Evolutionary conservation across 2,329 filamentous ascomycete genomes (phyloP), one percentile per base, ranked within the genome.

Genomic region (Blumeria graminis): DNA sequence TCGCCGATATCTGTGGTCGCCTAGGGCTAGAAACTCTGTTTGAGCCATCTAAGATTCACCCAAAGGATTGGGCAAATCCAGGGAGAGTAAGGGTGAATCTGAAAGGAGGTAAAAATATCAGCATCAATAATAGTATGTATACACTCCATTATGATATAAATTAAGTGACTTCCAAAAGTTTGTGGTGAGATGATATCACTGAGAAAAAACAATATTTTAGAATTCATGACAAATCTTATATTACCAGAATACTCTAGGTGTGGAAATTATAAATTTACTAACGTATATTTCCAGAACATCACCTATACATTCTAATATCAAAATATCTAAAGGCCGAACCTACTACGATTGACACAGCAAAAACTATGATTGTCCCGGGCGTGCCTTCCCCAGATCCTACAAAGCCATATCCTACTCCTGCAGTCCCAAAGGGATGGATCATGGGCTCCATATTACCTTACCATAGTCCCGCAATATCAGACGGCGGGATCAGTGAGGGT

Each of bases 21-120:
- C 75, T 94, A 58, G 77, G 82, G 34, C 72, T 87, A 38, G 76
- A 78, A 59, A 81, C 83, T 46, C 80, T 92, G 7, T 84, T 95
- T 68, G 92, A 98, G 71, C 86, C 89, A 0, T 84, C 84, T 66
- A 94, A 94, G 73, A 77, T 81, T 59, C 92, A 98, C 69, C 92
- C 92, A 6, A 90, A 92, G 71, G 92, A 98, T 72, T 98, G 92
- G 92, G 82, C 84, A 57, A 98, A 98, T 71, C 92, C 92, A 11
- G 92, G 92, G 3, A 77, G 92, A 58, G 86, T 96, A 60, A 81
- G 86, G 63, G 80, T 96, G 54, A 71, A 82, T 65, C 72, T 95
- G 57, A 82, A 80, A 68, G 80, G 72, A 57, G 67, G 76, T 60
- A 73, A 77, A 58, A 75, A 74, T 60, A 63, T 69, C 32, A 70